Base-by-base conservation (phyloP, 208 protist species). In the Acanthamoeba lenticulata region DNA sequence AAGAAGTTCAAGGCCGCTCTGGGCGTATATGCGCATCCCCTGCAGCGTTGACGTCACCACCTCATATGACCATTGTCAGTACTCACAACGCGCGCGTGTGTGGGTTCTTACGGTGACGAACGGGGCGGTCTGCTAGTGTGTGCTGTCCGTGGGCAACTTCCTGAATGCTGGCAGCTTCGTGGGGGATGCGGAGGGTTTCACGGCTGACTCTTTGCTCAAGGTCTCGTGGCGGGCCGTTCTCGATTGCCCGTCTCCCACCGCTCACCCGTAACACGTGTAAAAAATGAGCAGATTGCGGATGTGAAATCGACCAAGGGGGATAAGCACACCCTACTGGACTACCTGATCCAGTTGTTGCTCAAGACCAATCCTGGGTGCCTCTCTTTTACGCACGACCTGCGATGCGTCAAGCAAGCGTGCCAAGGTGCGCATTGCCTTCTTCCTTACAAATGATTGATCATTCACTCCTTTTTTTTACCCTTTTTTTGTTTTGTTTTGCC, bases 81-180 rank as follows among this genome's bases (percentile, higher is more conserved):
- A n/a, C n/a, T n/a, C n/a, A n/a, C n/a, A n/a, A n/a, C n/a, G n/a
- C n/a, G n/a, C n/a, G n/a, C n/a, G n/a, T n/a, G n/a, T n/a, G n/a
- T n/a, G n/a, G n/a, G n/a, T n/a, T n/a, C n/a, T n/a, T n/a, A n/a
- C n/a, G n/a, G n/a, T n/a, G n/a, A n/a, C n/a, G n/a, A n/a, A n/a
- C n/a, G n/a, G n/a, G n/a, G n/a, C n/a, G n/a, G n/a, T 19, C 49
- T 57, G 49, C 62, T 40, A 90, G 83, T 90, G 83, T 29, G 55
- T 90, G 52, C 38, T 90, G 47, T 11, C 49, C 0, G 52, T 90
- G 11, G 83, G 83, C 36, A 90, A 90, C 36, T 67, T 90, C 36
- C 83, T 90, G 47, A 90, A 90, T 67, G 83, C 42, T 29, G 83
- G 83, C 19, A 90, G 83, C 49, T 90, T 90, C 38, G 49, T 90